Evolutionary conservation across 257 asterid species (phyloP).

Genomic region (Solanum appendiculatum): DNA sequence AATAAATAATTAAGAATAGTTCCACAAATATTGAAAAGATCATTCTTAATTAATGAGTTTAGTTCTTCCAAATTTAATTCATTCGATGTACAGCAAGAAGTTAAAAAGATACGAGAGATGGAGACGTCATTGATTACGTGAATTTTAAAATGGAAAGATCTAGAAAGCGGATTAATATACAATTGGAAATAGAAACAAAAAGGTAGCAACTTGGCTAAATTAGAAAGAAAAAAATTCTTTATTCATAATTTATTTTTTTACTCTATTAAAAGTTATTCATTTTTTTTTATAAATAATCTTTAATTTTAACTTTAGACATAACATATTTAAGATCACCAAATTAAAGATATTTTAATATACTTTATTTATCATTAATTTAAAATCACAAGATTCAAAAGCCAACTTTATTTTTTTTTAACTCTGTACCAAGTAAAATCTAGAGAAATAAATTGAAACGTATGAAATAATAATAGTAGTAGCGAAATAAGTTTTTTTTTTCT

Average conservation of each 20-base stretch:
- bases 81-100: neutral
- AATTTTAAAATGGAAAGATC: neutral
- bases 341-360: too few species aligned
- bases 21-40: neutral
- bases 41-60: neutral
- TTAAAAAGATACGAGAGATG: neutral
- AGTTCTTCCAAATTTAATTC: neutral
- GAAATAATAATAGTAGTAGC: too few species aligned
- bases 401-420: too few species aligned
- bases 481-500: neutral
- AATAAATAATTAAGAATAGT: too few species aligned
- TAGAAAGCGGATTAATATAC: neutral
- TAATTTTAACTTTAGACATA: too few species aligned
- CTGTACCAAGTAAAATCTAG: too few species aligned
- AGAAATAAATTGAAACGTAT: too few species aligned
- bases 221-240: neutral
- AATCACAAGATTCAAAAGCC: neutral
- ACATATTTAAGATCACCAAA: too few species aligned
- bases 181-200: neutral
- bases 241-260: too few species aligned
- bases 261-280: too few species aligned
- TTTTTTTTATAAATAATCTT: too few species aligned
- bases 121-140: neutral
- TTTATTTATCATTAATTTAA: too few species aligned
- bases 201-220: neutral